A percentile compares a stretch with the other conserved stretches of the same genome.
Evolutionary conservation across 2,329 filamentous ascomycete species (phyloP).

Genomic region (Ceratocystis alfenasii): DNA sequence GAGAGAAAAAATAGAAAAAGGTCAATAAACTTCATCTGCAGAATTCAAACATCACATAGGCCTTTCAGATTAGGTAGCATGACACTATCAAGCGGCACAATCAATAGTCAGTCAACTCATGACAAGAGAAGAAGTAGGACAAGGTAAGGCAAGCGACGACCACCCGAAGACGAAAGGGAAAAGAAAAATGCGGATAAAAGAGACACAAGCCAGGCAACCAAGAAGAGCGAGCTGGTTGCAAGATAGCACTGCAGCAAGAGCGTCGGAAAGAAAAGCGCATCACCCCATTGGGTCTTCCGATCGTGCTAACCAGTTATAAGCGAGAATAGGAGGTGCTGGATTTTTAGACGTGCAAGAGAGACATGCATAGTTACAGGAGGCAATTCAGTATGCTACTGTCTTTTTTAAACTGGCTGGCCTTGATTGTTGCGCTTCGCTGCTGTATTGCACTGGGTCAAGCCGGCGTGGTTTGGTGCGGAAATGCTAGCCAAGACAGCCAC

Average conservation of each 20-base stretch:
- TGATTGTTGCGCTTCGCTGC: not conserved
- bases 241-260: not conserved
- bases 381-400: not conserved
- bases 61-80: not conserved
- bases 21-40: not conserved
- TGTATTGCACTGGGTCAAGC: not conserved
- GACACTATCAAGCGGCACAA: not conserved
- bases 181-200: not conserved
- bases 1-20: not conserved
- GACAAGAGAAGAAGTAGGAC: not conserved
- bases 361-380: not conserved
- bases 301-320: not conserved
- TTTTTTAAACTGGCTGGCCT: not conserved
- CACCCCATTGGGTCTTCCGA: not conserved
- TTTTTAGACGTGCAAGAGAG: not conserved
- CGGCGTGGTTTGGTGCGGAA: not conserved
- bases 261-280: conserved; percentile 2
- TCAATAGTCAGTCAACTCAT: not conserved
- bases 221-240: not conserved
- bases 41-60: not conserved
- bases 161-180: not conserved
- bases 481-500: not conserved
- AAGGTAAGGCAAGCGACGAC: not conserved
- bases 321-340: not conserved
- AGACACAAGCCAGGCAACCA: conserved; percentile 3